Percentiles rank a stretch among this genome's conserved stretches.
These are phyloP conservation scores for Mycena floridula DNA, from an alignment of 768 basidiomycete species.

Conservation along the genomic window DNA sequence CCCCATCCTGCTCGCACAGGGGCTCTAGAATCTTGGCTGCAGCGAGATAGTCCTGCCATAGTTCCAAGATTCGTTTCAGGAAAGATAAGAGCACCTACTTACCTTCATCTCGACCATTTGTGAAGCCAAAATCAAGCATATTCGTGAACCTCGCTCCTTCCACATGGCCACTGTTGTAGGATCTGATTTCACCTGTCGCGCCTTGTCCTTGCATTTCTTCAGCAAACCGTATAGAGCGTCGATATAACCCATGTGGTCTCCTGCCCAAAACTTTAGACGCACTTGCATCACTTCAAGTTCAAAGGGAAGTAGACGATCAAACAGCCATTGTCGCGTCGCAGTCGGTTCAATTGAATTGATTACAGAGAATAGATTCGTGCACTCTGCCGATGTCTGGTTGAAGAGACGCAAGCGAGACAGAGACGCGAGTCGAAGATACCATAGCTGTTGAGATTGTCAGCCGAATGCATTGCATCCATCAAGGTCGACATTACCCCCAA, in stretches of 20 bases:
- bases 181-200: constrained; percentile 33
- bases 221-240: constrained; percentile 67
- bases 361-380: constrained; percentile 70
- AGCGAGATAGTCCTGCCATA: constrained; percentile 56
- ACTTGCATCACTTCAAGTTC: constrained; percentile 67
- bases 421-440: constrained; percentile 77
- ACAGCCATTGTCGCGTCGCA: constrained; percentile 50
- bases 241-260: constrained; percentile 74
- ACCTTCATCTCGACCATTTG: constrained; percentile 86
- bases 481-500: constrained; percentile 47
- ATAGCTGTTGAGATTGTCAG: constrained; percentile 42
- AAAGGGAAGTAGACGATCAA: constrained; percentile 53
- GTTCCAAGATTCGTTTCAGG: neutral
- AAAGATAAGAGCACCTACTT: constrained; percentile 4
- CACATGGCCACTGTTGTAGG: constrained; percentile 54
- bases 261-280: constrained; percentile 75
- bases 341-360: constrained; percentile 52
- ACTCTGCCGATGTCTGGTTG: constrained; percentile 84
- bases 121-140: constrained; percentile 75
- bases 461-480: too few species aligned
- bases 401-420: constrained; percentile 78
- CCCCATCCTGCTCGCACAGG: constrained; percentile 40
- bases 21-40: constrained; percentile 65
- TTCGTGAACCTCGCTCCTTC: constrained; percentile 72
- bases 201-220: constrained; percentile 49